Base-by-base conservation (phyloP, 805 yeast species). In the Ogataea neopini region DNA sequence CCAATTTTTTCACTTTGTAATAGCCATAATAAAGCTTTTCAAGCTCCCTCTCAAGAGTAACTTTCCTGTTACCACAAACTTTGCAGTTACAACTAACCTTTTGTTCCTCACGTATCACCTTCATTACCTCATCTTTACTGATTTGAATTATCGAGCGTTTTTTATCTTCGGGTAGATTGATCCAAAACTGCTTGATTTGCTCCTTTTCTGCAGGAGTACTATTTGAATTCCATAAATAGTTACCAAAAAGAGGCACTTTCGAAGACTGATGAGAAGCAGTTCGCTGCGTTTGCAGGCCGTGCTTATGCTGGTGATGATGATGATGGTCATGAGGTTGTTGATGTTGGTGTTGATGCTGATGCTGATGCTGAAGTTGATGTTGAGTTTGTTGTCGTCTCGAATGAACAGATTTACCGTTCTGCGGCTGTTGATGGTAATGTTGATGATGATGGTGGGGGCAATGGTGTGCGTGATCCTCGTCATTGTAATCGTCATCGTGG, bases 41-140 rank as follows among this genome's bases (percentile, higher is more conserved):
- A 58, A 90, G 74, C 62, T 88, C 96, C 55, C 80, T 82, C 60
- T 86, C 94, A 52, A 88, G 77, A 13, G 88, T 80, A 43, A 72
- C 66, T 58, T 84, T 81, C 55, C 86, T 83, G 39, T 87, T 77
- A 2, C 91, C 92, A 68, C 97, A 91, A 15, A 81, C 81, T 3
- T 82, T 70, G 62, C 97, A 91, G 48, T 80, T 75, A 63, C 96
- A 90, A 22, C 66, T 63, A 20, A 72, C 68, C 52, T 74, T 72
- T 59, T 80, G 84, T 59, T 81, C 81, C 49, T 76, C 81, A 50
- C 76, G 79, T 63, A 88, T 79, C 36, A 81, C 74, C 41, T 76
- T 77, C 66, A 86, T 73, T 1, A 90, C 81, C 34, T 87, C 82
- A 40, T 79, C 79, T 61, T 83, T 84, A 54, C 86, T 88, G 37